Evolutionary conservation across 2,329 filamentous ascomycete species (phyloP), one percentile per base, ranked within the genome.

Genomic region (Apiospora hydei): DNA sequence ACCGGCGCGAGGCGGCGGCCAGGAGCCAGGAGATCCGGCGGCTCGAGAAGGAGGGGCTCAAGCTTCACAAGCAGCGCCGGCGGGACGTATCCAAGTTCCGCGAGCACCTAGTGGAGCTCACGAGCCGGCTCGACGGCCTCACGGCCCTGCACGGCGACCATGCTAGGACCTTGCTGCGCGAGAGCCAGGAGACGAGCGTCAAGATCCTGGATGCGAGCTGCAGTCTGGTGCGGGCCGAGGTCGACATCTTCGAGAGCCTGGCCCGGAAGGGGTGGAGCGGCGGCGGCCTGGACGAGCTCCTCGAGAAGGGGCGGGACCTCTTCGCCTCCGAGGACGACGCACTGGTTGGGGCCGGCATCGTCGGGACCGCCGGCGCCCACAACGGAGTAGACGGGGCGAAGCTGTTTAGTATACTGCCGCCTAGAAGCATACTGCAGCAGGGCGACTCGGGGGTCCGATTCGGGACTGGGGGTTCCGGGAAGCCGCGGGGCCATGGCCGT

Each of bases 251-350:
- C 72, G 91, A 93, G 82, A 85, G 88, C 34, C 82, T 93, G 34
- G 90, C 91, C 26, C 83, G 90, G 73, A 93, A 93, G 77, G 91
- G 91, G 10, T 92, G 90, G 91, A 88, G 84, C 26, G 91, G 91
- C 49, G 91, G 90, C 43, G 91, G 91, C 0, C 82, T 93, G 41
- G 91, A 92, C 72, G 90, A 92, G 46, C 81, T 93, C 4, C 82
- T 93, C 3, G 90, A 92, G 73, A 89, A 87, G 77, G 91, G 90
- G 11, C 84, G 85, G 47, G 91, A 93, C 77, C 81, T 92, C 24
- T 91, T 91, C 72, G 88, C 88, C 3, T 83, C 74, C 41, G 81
- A 83, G 41, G 81, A 82, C 3, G 81, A 81, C n/a, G 69, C 73
- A 61, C 47, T 76, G 66, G 71, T 73, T 61, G 71, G 64, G 66